Evolutionary conservation across 805 yeast species (phyloP), one percentile per base, ranked within the genome.

Genomic region (Yarrowia sp.): DNA sequence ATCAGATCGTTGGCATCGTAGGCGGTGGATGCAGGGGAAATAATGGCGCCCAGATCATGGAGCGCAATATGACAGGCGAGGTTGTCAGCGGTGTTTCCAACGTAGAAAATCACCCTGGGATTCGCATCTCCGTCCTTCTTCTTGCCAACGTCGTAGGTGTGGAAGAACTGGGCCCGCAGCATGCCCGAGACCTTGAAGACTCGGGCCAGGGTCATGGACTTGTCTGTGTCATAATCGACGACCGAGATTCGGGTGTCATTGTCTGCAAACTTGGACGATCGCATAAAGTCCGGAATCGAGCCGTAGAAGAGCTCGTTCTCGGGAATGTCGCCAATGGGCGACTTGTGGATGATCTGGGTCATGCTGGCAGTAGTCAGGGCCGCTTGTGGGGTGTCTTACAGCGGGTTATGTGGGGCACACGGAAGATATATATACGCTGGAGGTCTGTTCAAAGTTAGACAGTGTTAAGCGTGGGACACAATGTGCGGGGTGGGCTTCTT

Each of bases 211-310:
- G 56, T 20, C 66, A 61, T 61, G 55, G 44, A 9, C 43, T 46
- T 47, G 53, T 47, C 66, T 4, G 55, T 61, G 15, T 61, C 55
- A 14, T 61, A 61, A 38, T 61, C 66, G 30, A 61, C 55, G 44
- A 61, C 66, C 15, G 66, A 46, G 38, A 47, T 46, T 17, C 24
- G 24, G n/a, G 33, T n/a, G 30, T 61, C 66, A 24, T 61, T n/a
- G 44, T 61, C 14, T 10, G 66, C 66, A 12, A 36, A 47, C 46
- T 34, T 36, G n/a, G 55, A 47, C 9, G 66, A 20, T 13, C 66
- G 43, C 66, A 61, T 46, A 36, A 61, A 61, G 66, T 61, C 66
- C 12, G 66, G 66, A 47, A 61, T 61, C 30, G 66, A 61, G 55
- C 66, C 66, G 66, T 61, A 61, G 55, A 61, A 61, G 55, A 61